Evolutionary conservation across 2,329 filamentous ascomycete species (phyloP), one percentile per base, ranked within the genome.

Genomic region (Sarocladium kiliense): DNA sequence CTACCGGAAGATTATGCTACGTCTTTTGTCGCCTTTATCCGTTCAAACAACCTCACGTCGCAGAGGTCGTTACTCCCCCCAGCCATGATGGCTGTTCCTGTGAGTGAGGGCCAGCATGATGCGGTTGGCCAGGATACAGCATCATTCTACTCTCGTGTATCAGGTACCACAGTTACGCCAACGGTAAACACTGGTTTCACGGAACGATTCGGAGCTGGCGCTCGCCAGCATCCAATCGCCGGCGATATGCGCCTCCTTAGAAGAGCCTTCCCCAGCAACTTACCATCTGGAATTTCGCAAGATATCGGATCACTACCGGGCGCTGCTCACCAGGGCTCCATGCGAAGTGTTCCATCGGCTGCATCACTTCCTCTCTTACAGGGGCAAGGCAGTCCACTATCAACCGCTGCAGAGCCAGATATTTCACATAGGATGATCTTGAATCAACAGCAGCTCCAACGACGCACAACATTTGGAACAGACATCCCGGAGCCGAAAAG

Each of bases 21-120:
- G 45, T 78, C 78, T 0, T 84, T 84, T 55, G 68, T 85, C 10
- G 79, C 78, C 9, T 84, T 83, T 56, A 81, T 84, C 56, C 73
- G 79, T 7, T 84, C 80, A 3, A 80, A 82, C 64, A 81, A 84
- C 59, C 66, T 82, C 14, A 68, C 75, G 14, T 62, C 69, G 14
- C 66, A 70, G 30, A 67, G 63, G 41, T 57, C 58, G 25, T 61
- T 58, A 30, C 58, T 57, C 9, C 58, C 63, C 18, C 60, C 61
- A 5, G 54, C 62, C 3, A 58, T 61, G 10, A 58, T 65, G 18
- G 57, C 62, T 21, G 60, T 66, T 41, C 61, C 62, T n/a, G 59
- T 59, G 18, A 58, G 58, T 26, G 56, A 57, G 2, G 61, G 62
- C 12, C 61, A 64, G 6, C 56, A 53, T 1, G 63, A 64, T 25